Evolutionary conservation across 2,329 filamentous ascomycete genomes (phyloP), one percentile per base, ranked within the genome.

Genomic region (Epicoccum nigrum): DNA sequence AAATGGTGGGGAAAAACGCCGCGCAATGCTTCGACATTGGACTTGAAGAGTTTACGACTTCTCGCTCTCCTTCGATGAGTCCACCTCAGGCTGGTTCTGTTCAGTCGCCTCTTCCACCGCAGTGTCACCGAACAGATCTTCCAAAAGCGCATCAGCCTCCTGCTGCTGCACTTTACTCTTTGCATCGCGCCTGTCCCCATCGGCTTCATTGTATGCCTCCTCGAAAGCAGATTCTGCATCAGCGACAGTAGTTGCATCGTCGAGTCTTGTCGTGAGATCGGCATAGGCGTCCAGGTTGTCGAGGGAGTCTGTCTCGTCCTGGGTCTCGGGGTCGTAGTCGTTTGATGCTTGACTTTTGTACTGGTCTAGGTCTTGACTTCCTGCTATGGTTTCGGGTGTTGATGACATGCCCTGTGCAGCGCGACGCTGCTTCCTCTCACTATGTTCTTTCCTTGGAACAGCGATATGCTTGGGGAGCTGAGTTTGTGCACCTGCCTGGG

Each of bases 401-500:
- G 15, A 3, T 38, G 11, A 9, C 9, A 23, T 20, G 19, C 3
- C 20, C 17, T 19, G n/a, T 20, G 16, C 27, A 32, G 30, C 35
- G 30, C 59, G 51, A 23, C 44, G 60, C 34, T 32, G 15, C 34
- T 53, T 60, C 28, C 62, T 56, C 23, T 8, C 52, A 19, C 62
- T 65, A 21, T 46, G 35, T n/a, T 53, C 40, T 16, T 54, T 52
- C 35, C 58, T 54, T 2, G 56, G 57, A 20, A 52, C 49, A 13
- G 50, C 11, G 16, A 32, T 32, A 41, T 59, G 61, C n/a, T 38
- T 39, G 25, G 53, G 31, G 0, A 60, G 54, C 35, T 55, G 39
- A 12, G 52, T 59, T 21, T 62, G 51, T n/a, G 45, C 38, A 17
- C 61, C 59, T 1, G 60, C 61, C 30, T 60, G 25, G 2, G 60